phyloP scores from a whole-genome alignment of 2,329 filamentous ascomycete genomes.

The Botryotinia narcissicola region DNA sequence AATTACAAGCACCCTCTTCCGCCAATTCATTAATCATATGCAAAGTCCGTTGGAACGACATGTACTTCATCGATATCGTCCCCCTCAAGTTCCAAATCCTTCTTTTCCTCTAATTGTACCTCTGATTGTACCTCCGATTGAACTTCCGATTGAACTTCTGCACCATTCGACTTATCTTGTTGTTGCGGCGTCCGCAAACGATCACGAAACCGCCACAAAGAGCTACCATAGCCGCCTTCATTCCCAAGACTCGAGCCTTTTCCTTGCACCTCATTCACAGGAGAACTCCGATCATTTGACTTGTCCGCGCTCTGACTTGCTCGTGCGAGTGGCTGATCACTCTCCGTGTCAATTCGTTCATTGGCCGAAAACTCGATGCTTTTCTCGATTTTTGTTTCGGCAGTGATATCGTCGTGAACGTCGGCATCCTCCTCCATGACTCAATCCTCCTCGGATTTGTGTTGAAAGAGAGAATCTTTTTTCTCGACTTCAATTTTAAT shows the following conservation, averaged over 20 bases:
- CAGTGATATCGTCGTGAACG: too few relatives aligned
- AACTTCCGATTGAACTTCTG: background rate
- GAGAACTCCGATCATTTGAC: background rate
- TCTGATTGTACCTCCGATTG: background rate
- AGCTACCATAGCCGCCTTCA: background rate
- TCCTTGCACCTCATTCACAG: background rate
- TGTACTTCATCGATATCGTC: background rate
- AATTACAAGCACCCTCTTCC: too few relatives aligned
- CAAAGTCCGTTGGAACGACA: background rate
- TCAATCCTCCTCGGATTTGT: too few relatives aligned
- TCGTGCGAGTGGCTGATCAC: background rate
- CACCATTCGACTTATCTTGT: background rate
- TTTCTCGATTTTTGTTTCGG: background rate
- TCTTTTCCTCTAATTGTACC: background rate
- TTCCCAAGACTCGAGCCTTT: background rate
- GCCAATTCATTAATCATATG: background rate
- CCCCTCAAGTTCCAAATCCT: background rate
- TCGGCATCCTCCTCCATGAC: too few relatives aligned
- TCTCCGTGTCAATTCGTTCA: background rate
- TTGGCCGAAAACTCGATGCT: background rate
- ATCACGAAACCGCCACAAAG: background rate
- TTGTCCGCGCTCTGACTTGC: background rate
- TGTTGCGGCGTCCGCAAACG: background rate
- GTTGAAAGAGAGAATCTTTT: too few relatives aligned
- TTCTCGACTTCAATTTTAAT: too few relatives aligned